These are phyloP conservation scores for Penicilliopsis zonata DNA, from an alignment of 495 filamentous ascomycete genomes.

Conservation along the genomic window DNA sequence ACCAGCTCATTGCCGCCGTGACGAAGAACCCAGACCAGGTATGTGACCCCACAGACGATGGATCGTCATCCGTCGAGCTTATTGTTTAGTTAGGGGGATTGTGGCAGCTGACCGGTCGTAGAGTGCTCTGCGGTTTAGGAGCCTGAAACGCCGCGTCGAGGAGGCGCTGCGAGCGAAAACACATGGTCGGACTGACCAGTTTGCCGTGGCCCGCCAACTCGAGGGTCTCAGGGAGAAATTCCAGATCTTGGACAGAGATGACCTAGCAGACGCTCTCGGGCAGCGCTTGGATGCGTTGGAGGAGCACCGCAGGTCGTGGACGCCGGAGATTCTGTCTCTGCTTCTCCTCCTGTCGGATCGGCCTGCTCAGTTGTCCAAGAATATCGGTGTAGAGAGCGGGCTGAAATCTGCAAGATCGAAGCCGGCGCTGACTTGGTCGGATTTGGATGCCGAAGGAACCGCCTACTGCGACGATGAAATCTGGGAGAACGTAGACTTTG, in stretches of 20 bases:
- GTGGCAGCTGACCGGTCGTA: too few species aligned
- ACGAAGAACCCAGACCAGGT: conserved; percentile 20
- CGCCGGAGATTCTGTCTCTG: conserved; percentile 69
- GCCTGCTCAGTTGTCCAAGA: conserved; percentile 54
- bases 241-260: conserved; percentile 62
- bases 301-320: conserved; percentile 40
- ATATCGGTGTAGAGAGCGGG: conserved; percentile 43
- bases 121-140: conserved; percentile 15
- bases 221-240: conserved; percentile 85
- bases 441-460: conserved; percentile 62
- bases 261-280: conserved; percentile 64
- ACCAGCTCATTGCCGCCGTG: conserved; percentile 23
- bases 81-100: neutral
- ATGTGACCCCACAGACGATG: too few species aligned
- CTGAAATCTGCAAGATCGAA: conserved; percentile 31
- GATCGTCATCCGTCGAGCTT: too few species aligned
- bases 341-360: conserved; percentile 73
- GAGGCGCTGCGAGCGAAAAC: conserved; percentile 34
- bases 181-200: conserved; percentile 74
- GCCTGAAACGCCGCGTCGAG: conserved; percentile 18
- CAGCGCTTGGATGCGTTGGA: conserved; percentile 49
- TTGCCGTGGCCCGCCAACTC: conserved; percentile 61
- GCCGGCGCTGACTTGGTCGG: conserved; percentile 54
- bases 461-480: conserved; percentile 56
- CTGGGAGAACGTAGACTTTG: conserved; percentile 71